Percentiles rank a stretch among this genome's conserved stretches.
phyloP scores from a whole-genome alignment of 768 basidiomycete species.

The Boletus sensibilis region DNA sequence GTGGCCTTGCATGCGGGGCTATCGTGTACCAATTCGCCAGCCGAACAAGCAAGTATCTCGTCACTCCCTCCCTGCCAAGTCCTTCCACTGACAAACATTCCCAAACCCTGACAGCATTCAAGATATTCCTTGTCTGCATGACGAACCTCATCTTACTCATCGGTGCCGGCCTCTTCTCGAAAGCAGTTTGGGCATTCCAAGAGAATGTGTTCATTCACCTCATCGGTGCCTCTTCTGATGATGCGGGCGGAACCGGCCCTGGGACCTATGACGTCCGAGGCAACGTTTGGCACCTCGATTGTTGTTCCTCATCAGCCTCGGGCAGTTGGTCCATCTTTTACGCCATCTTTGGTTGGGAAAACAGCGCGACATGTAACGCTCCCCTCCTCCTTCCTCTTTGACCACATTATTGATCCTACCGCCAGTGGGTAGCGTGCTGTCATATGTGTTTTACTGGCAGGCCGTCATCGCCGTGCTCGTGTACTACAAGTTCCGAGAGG shows the following conservation, averaged over 20 bases:
- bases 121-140: slow-evolving; percentile 87
- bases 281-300: slow-evolving; percentile 86
- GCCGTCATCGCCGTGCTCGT: slow-evolving; percentile 68
- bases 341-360: slow-evolving; percentile 86
- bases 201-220: slow-evolving; percentile 60
- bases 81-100: not conserved
- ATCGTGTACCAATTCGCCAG: slow-evolving; percentile 80
- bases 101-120: slow-evolving; percentile 49
- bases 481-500: slow-evolving; percentile 64
- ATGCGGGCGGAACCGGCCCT: slow-evolving; percentile 68
- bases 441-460: slow-evolving; percentile 93
- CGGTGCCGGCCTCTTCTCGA: slow-evolving; percentile 90
- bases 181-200: slow-evolving; percentile 72
- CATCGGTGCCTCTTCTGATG: slow-evolving; percentile 74
- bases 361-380: slow-evolving; percentile 64
- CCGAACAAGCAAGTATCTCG: slow-evolving; percentile 54
- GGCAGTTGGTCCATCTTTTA: slow-evolving; percentile 80
- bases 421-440: slow-evolving; percentile 71
- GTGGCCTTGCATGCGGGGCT: slow-evolving; percentile 71
- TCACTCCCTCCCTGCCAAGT: too few species aligned
- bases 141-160: slow-evolving; percentile 91
- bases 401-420: not conserved
- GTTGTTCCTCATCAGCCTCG: slow-evolving; percentile 67
- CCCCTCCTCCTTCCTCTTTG: not conserved
- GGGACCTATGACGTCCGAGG: slow-evolving; percentile 81